Evolutionary conservation across 164 flowering plant species (phyloP), one percentile per base, ranked within the genome.

Genomic region (Nymphaea thermarum): DNA sequence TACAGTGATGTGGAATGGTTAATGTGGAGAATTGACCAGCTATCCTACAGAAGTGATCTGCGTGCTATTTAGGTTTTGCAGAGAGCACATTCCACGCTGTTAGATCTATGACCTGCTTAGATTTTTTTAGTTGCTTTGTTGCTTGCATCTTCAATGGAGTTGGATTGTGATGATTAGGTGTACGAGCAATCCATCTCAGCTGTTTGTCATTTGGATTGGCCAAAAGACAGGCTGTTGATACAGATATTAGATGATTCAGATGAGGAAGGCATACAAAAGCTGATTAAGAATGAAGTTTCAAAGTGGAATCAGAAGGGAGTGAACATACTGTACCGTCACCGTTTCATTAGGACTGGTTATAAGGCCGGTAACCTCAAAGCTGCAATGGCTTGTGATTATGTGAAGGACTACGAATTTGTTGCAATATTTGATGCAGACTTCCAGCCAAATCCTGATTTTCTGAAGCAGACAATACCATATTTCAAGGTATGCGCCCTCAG

Each of bases 321-420:
- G 72, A 76, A 83, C 74, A 91, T 94, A 66, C 65, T 89, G 5
- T 91, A 94, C 67, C 74, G 97, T 60, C 96, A 94, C 63, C 77
- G 97, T 17, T 81, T 88, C 15, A 71, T 87, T 57, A 82, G 98
- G 74, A 91, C 91, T n/a, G 98, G 98, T 4, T 93, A 93, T 68
- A 93, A 93, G 67, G 98, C 98, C n/a, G 98, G 98, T 4, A 93
- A 93, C 81, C 95, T 93, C 69, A 93, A 93, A 76, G 89, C 96
- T 36, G 98, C 97, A 41, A 93, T 93, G 98, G 85, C 74, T 76
- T 87, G 96, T 69, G 85, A 89, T 77, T 91, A 86, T 69, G 97
- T 91, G 25, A 91, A 88, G 74, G 96, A 86, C 62, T 93, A 90
- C 67, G 96, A 93, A 62, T 93, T 84, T 73, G 98, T 93, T 53